These are phyloP conservation scores for Pisolithus sp. DNA, from an alignment of 768 basidiomycete species.

Conservation along the genomic window DNA sequence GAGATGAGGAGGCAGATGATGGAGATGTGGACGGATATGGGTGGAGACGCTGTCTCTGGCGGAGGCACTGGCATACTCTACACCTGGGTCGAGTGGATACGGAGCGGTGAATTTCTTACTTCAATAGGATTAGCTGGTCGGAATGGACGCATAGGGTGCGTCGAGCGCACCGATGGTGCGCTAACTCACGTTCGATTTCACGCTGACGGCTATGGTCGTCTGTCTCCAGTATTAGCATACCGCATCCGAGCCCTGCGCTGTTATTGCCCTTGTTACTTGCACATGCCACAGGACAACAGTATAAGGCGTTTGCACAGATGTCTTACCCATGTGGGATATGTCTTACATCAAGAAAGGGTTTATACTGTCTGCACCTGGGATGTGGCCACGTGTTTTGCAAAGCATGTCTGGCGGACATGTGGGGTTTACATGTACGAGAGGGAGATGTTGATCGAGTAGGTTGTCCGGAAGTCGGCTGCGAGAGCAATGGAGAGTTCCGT, in stretches of 20 bases:
- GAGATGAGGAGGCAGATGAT: conserved; percentile 36
- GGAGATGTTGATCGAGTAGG: conserved; percentile 71
- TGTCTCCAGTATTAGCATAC: conserved; percentile 26
- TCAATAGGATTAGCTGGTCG: conserved; percentile 35
- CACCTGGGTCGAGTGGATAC: conserved; percentile 66
- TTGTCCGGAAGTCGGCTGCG: conserved; percentile 76
- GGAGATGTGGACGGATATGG: conserved; percentile 48
- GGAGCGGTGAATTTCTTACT: conserved; percentile 57
- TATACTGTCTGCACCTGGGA: conserved; percentile 59
- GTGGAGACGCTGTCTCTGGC: conserved; percentile 4
- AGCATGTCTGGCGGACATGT: conserved; percentile 74
- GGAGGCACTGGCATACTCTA: conserved; percentile 56
- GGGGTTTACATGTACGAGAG: conserved; percentile 74
- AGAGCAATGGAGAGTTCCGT: conserved; percentile 44
- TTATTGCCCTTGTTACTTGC: conserved; percentile 43
- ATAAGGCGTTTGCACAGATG: conserved; percentile 50
- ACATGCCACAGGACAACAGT: conserved; percentile 42
- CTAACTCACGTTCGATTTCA: conserved; percentile 3
- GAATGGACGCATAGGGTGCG: conserved; percentile 21
- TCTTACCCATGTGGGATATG: conserved; percentile 77
- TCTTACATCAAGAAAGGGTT: conserved; percentile 65
- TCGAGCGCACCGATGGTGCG: conserved; percentile 25
- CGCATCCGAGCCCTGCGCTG: conserved; percentile 50
- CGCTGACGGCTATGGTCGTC: too few relatives aligned
- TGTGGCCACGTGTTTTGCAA: conserved; percentile 83